phyloP scores from a whole-genome alignment of 805 yeast species.

The Yarrowia deformans region DNA sequence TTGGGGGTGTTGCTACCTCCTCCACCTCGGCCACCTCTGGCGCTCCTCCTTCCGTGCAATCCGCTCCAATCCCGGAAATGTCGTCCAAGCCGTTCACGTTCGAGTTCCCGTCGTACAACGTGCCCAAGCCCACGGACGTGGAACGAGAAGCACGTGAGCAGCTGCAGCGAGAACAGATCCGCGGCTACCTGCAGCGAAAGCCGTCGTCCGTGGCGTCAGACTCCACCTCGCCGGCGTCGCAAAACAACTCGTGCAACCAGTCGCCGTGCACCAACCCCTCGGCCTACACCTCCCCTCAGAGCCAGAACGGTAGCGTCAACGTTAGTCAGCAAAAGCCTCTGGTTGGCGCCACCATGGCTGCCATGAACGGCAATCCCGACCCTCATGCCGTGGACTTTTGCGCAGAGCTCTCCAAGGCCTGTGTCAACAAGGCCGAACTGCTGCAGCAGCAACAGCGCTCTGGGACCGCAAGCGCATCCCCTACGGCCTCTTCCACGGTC shows the following conservation, averaged over 20 bases:
- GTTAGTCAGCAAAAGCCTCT: constrained; percentile 9
- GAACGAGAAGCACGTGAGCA: constrained; percentile 30
- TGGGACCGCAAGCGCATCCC: constrained; percentile 1
- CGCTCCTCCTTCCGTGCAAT: constrained; percentile 38
- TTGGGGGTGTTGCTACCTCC: too few species aligned
- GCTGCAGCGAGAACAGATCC: constrained; percentile 36
- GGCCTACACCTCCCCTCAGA: constrained; percentile 24
- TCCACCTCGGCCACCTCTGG: too few species aligned
- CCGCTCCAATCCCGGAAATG: constrained; percentile 29
- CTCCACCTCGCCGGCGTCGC: constrained; percentile 26
- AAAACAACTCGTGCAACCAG: constrained; percentile 25
- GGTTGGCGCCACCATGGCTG: constrained; percentile 27
- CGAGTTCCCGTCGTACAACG: constrained; percentile 61
- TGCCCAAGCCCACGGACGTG: constrained; percentile 1
- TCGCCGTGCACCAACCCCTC: constrained; percentile 36
- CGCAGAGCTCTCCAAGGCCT: constrained; percentile 40
- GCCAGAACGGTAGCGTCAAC: not conserved
- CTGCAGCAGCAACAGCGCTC: not conserved
- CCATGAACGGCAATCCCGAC: constrained; percentile 19
- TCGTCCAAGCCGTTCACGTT: constrained; percentile 53
- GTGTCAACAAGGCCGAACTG: constrained; percentile 36
- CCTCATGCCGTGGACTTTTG: constrained; percentile 32
- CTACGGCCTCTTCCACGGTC: not conserved
- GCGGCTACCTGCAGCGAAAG: constrained; percentile 30
- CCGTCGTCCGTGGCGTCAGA: constrained; percentile 22